Evolutionary conservation across 2,329 filamentous ascomycete species (phyloP).

Genomic region (Aureobasidium sp.): DNA sequence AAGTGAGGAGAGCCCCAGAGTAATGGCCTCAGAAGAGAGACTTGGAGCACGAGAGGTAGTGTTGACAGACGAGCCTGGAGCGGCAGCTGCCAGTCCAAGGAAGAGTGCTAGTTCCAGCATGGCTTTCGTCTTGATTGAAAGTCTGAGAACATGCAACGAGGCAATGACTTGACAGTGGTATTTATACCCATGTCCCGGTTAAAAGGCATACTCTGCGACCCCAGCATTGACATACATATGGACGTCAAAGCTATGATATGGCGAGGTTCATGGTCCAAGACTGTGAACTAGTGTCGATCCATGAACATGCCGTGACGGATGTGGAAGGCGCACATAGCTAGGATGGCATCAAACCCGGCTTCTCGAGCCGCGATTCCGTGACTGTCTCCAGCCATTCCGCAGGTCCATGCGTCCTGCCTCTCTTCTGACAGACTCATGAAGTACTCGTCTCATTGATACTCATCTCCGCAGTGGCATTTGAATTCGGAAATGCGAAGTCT

Average conservation of each 20-base stretch:
- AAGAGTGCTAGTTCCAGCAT: constrained; percentile 7
- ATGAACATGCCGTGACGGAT: background rate
- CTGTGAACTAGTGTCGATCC: background rate
- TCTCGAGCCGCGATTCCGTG: background rate
- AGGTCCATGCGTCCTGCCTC: background rate
- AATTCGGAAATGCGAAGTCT: too few relatives aligned
- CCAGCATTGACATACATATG: background rate
- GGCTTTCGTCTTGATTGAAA: background rate
- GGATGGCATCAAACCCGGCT: background rate
- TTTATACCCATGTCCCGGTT: background rate
- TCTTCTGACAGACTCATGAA: background rate
- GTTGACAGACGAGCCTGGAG: background rate
- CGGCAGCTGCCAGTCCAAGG: background rate
- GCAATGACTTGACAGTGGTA: background rate
- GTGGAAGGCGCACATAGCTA: background rate
- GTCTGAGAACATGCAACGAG: background rate
- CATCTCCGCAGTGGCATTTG: background rate
- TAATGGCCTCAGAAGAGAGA: constrained; percentile 1
- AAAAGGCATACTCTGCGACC: background rate
- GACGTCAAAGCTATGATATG: background rate
- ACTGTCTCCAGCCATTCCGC: background rate
- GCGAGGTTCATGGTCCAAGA: background rate
- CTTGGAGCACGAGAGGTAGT: background rate
- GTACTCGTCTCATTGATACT: background rate
- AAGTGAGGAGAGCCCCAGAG: constrained; percentile 1